Conservation (phyloP, 2,329 filamentous ascomycete genomes). For the Ascochyta viciae-villosae region DNA sequence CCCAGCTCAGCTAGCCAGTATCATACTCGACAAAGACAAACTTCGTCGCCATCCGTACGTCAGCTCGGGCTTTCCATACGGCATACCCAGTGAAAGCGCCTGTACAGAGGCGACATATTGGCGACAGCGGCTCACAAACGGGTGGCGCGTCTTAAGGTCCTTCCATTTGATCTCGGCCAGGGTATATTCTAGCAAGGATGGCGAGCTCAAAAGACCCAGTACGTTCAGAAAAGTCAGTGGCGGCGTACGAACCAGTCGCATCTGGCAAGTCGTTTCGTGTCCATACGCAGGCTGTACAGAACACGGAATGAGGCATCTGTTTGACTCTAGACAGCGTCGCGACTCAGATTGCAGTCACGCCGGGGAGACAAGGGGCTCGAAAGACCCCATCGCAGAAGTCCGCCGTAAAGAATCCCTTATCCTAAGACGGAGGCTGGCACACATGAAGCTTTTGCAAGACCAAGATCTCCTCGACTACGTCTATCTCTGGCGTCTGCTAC, state of each 20-base stretch:
- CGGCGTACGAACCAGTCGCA: slow-evolving; percentile 19
- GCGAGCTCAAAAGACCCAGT: slow-evolving; percentile 11
- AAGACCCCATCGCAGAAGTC: slow-evolving; percentile 4
- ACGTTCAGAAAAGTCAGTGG: slow-evolving; percentile 19
- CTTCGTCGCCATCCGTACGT: slow-evolving; percentile 22
- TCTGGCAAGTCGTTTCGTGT: slow-evolving; percentile 26
- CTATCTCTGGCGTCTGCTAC: slow-evolving; percentile 22
- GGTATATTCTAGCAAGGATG: slow-evolving; percentile 12
- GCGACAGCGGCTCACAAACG: slow-evolving; percentile 21
- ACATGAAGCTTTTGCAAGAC: slow-evolving; percentile 7
- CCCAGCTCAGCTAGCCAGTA: slow-evolving; percentile 22
- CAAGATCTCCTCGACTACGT: slow-evolving; percentile 24
- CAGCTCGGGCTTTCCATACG: slow-evolving; percentile 26
- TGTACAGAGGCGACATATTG: slow-evolving; percentile 19
- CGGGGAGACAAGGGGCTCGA: not conserved
- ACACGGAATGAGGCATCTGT: slow-evolving; percentile 22
- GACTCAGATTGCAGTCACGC: slow-evolving; percentile 5
- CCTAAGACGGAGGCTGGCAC: slow-evolving; percentile 17
- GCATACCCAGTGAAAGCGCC: slow-evolving; percentile 23
- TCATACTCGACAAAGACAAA: slow-evolving; percentile 29
- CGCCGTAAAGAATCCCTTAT: slow-evolving; percentile 15
- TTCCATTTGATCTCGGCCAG: slow-evolving; percentile 22
- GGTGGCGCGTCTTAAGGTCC: slow-evolving; percentile 22
- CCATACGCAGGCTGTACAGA: slow-evolving; percentile 25
- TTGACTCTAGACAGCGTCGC: slow-evolving; percentile 8